Evolutionary conservation across 1,139 yeast genomes (phyloP).

Genomic region (Debaryomyces sp.): DNA sequence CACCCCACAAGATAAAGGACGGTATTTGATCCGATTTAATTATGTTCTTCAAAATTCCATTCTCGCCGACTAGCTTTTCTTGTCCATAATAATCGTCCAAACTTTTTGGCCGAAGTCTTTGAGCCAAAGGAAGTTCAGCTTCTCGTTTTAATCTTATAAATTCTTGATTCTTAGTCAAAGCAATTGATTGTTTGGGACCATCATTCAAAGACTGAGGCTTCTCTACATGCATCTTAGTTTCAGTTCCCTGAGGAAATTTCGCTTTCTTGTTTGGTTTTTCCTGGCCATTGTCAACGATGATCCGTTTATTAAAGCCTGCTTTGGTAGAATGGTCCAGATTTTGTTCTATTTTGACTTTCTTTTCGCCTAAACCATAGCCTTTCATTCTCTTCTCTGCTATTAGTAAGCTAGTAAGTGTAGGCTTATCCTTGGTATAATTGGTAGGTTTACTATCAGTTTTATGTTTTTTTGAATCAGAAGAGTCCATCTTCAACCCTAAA

Average conservation of each 20-base stretch:
- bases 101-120: constrained; percentile 73
- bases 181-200: constrained; percentile 13
- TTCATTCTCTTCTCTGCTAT: constrained; percentile 34
- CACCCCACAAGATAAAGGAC: constrained; percentile 92
- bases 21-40: constrained; percentile 68
- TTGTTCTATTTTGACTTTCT: neutral
- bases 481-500: constrained; percentile 33
- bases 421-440: constrained; percentile 22
- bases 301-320: neutral
- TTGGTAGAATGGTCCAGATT: neutral
- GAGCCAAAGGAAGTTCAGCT: constrained; percentile 76
- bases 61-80: constrained; percentile 71
- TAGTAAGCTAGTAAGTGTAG: constrained; percentile 34
- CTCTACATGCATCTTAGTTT: neutral
- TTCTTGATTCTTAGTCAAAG: constrained; percentile 17
- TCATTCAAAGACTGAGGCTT: neutral
- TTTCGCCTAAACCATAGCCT: constrained; percentile 3
- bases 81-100: constrained; percentile 87
- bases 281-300: neutral
- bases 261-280: neutral
- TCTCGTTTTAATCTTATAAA: constrained; percentile 42
- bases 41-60: constrained; percentile 73
- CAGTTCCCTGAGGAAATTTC: neutral
- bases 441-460: constrained; percentile 15
- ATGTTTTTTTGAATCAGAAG: constrained; percentile 21